phyloP scores from a whole-genome alignment of 345 rosid genomes.

The Citrus mangshanensis region DNA sequence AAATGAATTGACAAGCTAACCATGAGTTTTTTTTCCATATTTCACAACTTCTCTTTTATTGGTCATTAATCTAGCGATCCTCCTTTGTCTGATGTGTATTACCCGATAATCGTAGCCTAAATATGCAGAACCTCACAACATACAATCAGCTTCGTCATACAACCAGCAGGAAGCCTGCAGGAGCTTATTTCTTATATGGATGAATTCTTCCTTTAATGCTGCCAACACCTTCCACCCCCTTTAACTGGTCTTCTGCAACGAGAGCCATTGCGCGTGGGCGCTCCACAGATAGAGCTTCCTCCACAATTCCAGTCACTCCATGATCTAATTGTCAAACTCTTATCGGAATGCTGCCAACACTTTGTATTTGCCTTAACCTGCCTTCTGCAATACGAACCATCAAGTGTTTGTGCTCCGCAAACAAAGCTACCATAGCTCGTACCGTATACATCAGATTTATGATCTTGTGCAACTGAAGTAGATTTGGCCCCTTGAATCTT shows the following conservation, averaged over 20 bases:
- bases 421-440: not conserved
- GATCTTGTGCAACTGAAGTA: slow-evolving; percentile 1
- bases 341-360: slow-evolving; percentile 9
- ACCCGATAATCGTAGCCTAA: too few relatives aligned
- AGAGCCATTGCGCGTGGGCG: slow-evolving; percentile 40
- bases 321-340: not conserved
- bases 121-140: not conserved
- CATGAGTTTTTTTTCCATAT: too few relatives aligned
- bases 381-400: slow-evolving; percentile 7
- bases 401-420: not conserved
- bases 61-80: too few relatives aligned
- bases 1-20: too few relatives aligned
- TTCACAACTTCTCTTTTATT: too few relatives aligned
- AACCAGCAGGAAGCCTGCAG: not conserved
- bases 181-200: slow-evolving; percentile 26
- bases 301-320: not conserved
- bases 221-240: slow-evolving; percentile 61
- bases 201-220: slow-evolving; percentile 38
- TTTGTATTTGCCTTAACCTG: slow-evolving; percentile 7
- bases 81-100: too few relatives aligned
- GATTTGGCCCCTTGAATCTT: slow-evolving; percentile 33
- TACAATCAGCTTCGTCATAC: not conserved
- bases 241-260: slow-evolving; percentile 37
- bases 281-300: slow-evolving; percentile 43
- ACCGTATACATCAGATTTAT: not conserved